Evolutionary conservation across 169 alveolate genomes (phyloP).

Genomic region (Plasmodium inui): DNA sequence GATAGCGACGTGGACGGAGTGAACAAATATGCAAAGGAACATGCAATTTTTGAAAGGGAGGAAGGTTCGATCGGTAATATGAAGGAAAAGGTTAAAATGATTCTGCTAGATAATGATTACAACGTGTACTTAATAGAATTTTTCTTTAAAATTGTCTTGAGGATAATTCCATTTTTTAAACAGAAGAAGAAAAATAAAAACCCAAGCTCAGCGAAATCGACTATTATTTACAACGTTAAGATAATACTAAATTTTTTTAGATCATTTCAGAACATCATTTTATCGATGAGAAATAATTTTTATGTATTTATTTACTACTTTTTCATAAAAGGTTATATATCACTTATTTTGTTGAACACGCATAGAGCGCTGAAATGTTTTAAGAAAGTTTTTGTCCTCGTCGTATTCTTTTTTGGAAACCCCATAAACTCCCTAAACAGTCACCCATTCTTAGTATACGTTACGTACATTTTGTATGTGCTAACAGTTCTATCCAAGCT

Average conservation of each 20-base stretch:
- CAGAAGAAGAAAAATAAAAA: conserved; percentile 3
- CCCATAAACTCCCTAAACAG: conserved; percentile 50
- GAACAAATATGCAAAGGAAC: conserved; percentile 23
- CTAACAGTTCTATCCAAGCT: conserved; percentile 58
- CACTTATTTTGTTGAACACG: conserved; percentile 33
- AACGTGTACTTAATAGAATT: conserved; percentile 43
- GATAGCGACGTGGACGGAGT: conserved; percentile 20
- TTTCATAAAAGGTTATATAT: conserved; percentile 65
- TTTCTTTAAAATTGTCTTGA: conserved; percentile 63
- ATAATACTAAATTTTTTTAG: conserved; percentile 36
- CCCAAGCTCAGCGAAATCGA: conserved; percentile 7
- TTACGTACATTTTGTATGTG: conserved; percentile 64
- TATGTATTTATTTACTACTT: conserved; percentile 55
- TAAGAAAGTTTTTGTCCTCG: conserved; percentile 64
- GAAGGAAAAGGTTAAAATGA: conserved; percentile 36
- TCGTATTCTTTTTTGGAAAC: conserved; percentile 61
- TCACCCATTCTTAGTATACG: conserved; percentile 66
- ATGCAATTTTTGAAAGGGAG: neutral
- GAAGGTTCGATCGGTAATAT: neutral
- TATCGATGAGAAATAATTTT: conserved; percentile 65
- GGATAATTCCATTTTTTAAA: conserved; percentile 67
- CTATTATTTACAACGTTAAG: conserved; percentile 47
- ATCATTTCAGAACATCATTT: conserved; percentile 60
- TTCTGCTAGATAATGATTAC: conserved; percentile 56
- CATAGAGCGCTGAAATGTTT: conserved; percentile 48